Evolutionary conservation across 2,329 filamentous ascomycete genomes (phyloP), one percentile per base, ranked within the genome.

Genomic region (Fusarium secorum): DNA sequence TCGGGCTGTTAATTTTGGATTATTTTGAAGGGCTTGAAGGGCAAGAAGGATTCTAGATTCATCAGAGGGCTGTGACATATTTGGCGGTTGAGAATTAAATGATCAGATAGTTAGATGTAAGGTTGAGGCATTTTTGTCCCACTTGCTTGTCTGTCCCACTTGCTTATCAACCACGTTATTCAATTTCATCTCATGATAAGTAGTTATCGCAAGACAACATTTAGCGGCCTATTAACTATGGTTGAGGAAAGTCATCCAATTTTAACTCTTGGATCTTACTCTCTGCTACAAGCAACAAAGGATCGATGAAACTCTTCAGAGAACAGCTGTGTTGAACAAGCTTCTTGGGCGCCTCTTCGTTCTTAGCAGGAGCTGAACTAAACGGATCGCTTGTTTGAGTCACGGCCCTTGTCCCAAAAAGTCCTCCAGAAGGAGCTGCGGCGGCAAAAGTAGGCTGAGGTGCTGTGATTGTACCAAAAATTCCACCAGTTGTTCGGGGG

Each of bases 371-470:
- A n/a, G 10, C 11, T 20, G 22, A 11, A n/a, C 18, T 5, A 18
- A 1, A 14, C 45, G 11, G 7, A 3, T 10, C 15, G 28, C 45
- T 24, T 49, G 11, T 9, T 18, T 49, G 28, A 49, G 45, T 2
- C n/a, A 49, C 11, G 1, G 3, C 0, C 4, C 3, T 49, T 24
- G 5, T 0, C 17, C 46, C 46, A 33, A 49, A 33, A 33, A 24
- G 7, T 20, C 15, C 46, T 0, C 8, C 11, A 20, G 30, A 49
- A 49, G 45, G 0, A 32, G 11, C n/a, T 6, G 15, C 0, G 1
- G 9, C 0, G 4, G 5, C 1, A 13, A 2, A 14, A 0, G 5
- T 7, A 24, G 45, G 1, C n/a, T 18, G 46, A 49, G n/a, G 3
- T 17, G 7, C 0, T n/a, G 45, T 22, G 4, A 4, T 22, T 18